Base-by-base conservation (phyloP, 352 stramenopile genomes). In the Globisporangium uncinulatum region DNA sequence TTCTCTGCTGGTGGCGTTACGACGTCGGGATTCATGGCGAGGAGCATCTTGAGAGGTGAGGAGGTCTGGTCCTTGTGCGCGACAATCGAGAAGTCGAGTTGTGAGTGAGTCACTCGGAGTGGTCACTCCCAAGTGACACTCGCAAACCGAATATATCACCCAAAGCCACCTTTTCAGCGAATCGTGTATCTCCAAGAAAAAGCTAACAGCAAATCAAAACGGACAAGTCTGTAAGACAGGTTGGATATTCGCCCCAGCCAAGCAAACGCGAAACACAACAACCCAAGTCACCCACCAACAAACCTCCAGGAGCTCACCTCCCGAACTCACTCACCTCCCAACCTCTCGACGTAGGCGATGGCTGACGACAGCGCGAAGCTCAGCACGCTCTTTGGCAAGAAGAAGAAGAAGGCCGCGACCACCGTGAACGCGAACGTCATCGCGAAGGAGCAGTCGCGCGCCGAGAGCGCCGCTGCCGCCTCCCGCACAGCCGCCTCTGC, bases 371-470 rank as follows among this genome's bases (percentile, higher is more conserved):
- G 73, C 70, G 68, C 69, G 37, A 92, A 92, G 71, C 77, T 92
- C 59, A 87, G 81, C 67, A 90, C 79, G 58, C 66, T 92, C 54
- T 92, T 92, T 62, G 69, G 66, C 57, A 83, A 83, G 68, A 90
- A 89, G 74, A 88, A 86, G 70, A 92, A 92, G 76, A 92, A 89
- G 54, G 68, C 62, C 51, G 79, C 71, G 49, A 87, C 72, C 21
- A 85, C 74, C 45, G 73, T 90, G 53, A 92, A 92, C 57, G 80
- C 82, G 39, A 92, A 87, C 54, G 75, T 83, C 45, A 87, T 88
- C 59, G 79, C 76, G 51, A 89, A 87, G 72, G 79, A 74, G 47
- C 77, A 69, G 47, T 67, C 70, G 29, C 57, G 57, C 31, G 69
- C 70, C 19, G 61, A 66, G 20, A 43, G 66, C 19, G 51, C 68